These are phyloP conservation scores for Aulographum hederae DNA, from an alignment of 2,329 filamentous ascomycete species.

Conservation along the genomic window DNA sequence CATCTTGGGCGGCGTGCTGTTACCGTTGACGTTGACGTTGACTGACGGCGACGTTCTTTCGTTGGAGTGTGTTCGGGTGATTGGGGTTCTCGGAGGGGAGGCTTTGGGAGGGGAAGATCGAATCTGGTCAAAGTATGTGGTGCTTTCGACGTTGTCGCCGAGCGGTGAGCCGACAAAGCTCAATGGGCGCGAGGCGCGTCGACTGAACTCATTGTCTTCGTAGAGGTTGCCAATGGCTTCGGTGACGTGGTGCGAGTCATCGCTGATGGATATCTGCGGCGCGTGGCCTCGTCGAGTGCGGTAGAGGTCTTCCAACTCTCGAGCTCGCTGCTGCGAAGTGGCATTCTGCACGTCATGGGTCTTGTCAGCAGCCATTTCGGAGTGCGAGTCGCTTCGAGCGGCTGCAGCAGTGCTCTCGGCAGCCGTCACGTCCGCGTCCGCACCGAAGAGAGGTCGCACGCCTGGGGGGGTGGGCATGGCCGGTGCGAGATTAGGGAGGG, in stretches of 20 bases:
- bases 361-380: too few relatives aligned
- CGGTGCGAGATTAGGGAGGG: not conserved
- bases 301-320: constrained; percentile 28
- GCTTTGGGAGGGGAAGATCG: too few relatives aligned
- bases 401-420: too few relatives aligned
- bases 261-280: constrained; percentile 54
- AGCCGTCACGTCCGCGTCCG: too few relatives aligned
- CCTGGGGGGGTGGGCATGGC: constrained; percentile 1
- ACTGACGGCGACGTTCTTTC: not conserved
- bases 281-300: constrained; percentile 37
- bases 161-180: constrained; percentile 52
- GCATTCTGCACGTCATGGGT: too few relatives aligned
- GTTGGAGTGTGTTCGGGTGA: constrained; percentile 10
- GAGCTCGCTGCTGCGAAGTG: constrained; percentile 23
- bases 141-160: constrained; percentile 25
- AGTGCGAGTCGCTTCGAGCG: too few relatives aligned
- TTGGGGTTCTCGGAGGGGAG: constrained; percentile 17
- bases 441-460: too few relatives aligned
- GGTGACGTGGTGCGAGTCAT: constrained; percentile 85
- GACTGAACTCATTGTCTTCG: constrained; percentile 39
- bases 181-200: constrained; percentile 45
- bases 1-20: not conserved
- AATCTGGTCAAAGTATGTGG: constrained; percentile 4
- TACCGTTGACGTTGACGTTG: not conserved
- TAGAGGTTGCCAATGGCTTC: constrained; percentile 88